Evolutionary conservation across 148 eudicot species (phyloP).

Genomic region (Nepenthes gracilis): DNA sequence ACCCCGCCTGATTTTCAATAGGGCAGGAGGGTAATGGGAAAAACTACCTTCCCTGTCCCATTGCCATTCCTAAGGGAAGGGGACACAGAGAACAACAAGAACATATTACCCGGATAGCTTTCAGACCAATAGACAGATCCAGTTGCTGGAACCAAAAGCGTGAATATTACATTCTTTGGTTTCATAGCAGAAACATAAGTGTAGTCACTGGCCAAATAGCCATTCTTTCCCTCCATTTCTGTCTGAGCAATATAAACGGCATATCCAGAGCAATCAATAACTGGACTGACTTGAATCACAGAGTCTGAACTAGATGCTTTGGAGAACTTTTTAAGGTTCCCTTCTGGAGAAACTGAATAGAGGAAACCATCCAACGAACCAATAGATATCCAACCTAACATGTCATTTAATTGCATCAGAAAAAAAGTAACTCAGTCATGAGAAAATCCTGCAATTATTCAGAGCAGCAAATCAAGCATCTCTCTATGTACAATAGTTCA

Average conservation of each 20-base stretch:
- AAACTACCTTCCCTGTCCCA: neutral
- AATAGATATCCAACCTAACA: slow-evolving; percentile 80
- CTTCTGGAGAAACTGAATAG: slow-evolving; percentile 77
- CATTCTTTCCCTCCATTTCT: slow-evolving; percentile 57
- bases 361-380: slow-evolving; percentile 83
- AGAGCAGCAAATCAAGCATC: no score
- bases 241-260: slow-evolving; percentile 72
- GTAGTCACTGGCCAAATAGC: slow-evolving; percentile 28
- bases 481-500: no score
- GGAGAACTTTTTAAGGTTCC: slow-evolving; percentile 44
- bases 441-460: no score
- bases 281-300: slow-evolving; percentile 67
- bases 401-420: slow-evolving; percentile 2
- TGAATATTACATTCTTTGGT: slow-evolving; percentile 52
- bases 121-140: slow-evolving; percentile 67
- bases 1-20: no score
- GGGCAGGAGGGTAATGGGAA: neutral
- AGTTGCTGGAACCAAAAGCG: slow-evolving; percentile 67
- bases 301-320: slow-evolving; percentile 25
- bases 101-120: slow-evolving; percentile 45
- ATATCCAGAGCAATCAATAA: slow-evolving; percentile 85
- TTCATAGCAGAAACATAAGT: slow-evolving; percentile 55
- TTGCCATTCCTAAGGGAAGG: neutral
- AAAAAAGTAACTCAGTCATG: neutral
- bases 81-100: neutral